Percentiles rank a stretch among this genome's conserved stretches.
Conservation (phyloP, 2,329 filamentous ascomycete species). For the Penicillium sp. region DNA sequence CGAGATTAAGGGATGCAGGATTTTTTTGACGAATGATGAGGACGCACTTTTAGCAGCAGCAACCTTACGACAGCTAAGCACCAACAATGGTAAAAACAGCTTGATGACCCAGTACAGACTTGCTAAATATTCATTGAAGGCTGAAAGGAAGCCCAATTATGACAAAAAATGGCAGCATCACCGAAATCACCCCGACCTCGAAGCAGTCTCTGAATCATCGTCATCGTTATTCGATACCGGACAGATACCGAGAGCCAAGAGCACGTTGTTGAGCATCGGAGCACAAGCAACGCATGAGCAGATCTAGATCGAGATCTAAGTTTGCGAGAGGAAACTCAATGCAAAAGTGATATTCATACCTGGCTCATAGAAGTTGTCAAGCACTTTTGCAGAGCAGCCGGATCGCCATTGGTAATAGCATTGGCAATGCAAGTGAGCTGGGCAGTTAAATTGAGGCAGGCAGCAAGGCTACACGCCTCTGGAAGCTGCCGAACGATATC, state of each 20-base stretch:
- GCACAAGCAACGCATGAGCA: conserved; percentile 24
- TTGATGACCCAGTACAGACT: too few species aligned
- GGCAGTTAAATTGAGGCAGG: conserved; percentile 20
- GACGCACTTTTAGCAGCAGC: too few species aligned
- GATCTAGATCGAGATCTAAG: conserved; percentile 11
- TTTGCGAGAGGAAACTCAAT: neutral
- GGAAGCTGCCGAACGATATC: conserved; percentile 15
- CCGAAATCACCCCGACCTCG: neutral
- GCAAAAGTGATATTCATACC: conserved; percentile 11
- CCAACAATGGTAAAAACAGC: too few species aligned
- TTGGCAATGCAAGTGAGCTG: conserved; percentile 19
- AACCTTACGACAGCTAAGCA: too few species aligned
- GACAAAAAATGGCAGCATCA: neutral
- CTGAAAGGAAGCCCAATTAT: too few species aligned
- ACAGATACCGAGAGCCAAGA: conserved; percentile 20
- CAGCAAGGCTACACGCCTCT: conserved; percentile 17
- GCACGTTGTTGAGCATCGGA: conserved; percentile 9
- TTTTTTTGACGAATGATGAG: too few species aligned
- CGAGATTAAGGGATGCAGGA: too few species aligned
- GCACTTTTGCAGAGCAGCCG: conserved; percentile 18
- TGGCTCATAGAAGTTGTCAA: conserved; percentile 14
- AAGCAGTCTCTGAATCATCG: neutral
- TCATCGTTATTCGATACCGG: neutral
- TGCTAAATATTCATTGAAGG: too few species aligned
- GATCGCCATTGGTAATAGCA: conserved; percentile 16